phyloP scores from a whole-genome alignment of 768 basidiomycete genomes.

The Pisolithus orientalis region DNA sequence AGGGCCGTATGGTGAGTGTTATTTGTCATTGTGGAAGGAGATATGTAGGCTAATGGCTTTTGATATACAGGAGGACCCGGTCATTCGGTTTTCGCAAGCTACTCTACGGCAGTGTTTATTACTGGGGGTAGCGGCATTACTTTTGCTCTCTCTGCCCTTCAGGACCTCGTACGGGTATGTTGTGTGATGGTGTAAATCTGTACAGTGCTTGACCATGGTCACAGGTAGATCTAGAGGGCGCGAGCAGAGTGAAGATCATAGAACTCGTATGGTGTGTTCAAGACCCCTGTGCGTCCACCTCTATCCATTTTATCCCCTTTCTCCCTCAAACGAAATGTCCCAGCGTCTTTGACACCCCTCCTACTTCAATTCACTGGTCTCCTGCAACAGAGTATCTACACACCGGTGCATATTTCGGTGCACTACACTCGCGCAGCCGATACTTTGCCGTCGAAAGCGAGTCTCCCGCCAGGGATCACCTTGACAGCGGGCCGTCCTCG shows the following conservation, averaged over 20 bases:
- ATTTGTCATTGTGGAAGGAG: background rate
- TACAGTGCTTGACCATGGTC: background rate
- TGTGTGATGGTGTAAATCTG: background rate
- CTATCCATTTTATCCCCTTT: conserved; percentile 2
- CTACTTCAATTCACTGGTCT: conserved; percentile 33
- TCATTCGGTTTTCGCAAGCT: conserved; percentile 15
- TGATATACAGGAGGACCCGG: background rate
- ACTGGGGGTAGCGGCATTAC: conserved; percentile 61
- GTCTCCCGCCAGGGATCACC: conserved; percentile 34
- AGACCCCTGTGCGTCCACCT: conserved; percentile 32
- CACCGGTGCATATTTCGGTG: conserved; percentile 34
- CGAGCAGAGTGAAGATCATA: conserved; percentile 36
- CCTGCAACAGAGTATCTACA: conserved; percentile 28
- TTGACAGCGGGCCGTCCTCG: conserved; percentile 53
- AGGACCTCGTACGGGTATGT: conserved; percentile 43
- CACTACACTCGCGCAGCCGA: conserved; percentile 39
- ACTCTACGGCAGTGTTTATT: conserved; percentile 39
- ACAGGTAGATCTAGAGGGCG: conserved; percentile 23
- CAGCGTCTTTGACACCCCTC: conserved; percentile 32
- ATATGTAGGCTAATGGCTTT: background rate
- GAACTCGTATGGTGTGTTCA: conserved; percentile 53
- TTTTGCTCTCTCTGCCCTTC: conserved; percentile 43
- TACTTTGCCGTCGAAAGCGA: conserved; percentile 25
- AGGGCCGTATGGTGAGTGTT: conserved; percentile 41
- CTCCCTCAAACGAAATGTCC: conserved; percentile 1